Base-by-base conservation (phyloP, 2,329 filamentous ascomycete genomes). In the Penicillium sp. region DNA sequence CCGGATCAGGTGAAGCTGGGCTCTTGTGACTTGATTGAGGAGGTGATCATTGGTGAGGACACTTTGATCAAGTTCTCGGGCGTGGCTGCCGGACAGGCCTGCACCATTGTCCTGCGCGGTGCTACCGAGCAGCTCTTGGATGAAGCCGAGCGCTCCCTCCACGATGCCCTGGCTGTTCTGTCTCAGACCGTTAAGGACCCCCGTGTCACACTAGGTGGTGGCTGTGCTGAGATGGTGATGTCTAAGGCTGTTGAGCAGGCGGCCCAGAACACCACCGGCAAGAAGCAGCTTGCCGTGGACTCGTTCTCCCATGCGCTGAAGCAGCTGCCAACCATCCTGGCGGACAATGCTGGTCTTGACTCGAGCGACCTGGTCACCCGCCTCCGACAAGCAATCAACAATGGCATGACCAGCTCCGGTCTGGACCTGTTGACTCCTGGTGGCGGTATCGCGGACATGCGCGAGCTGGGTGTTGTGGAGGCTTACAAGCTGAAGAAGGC, bases 151-250 rank as follows among this genome's bases (percentile, higher is more conserved):
- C 89, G 95, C 64, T 96, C 92, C 65, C 82, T 99, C 64, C 95
- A 99, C 77, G 95, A 99, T 76, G 95, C 95, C 48, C 83, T 99
- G 57, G 95, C 95, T 14, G 95, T 99, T 13, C 85, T 99, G 42
- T 98, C 93, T 10, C 95, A 99, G 78, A 99, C 95, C 1, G 91
- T 99, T 68, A 91, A 90, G 76, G 93, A 97, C 78, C 95, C 95
- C 52, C 88, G 91, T 74, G 96, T 93, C 43, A 98, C 95, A 0
- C 87, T 99, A 3, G 95, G 95, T 53, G 95, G 95, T 72, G 95
- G 95, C 27, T 98, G 92, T 72, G 93, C 93, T 4, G 95, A 99
- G 85, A 98, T 98, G 93, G 81, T 96, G 67, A 99, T 99, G 95
- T 91, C 93, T 63, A 96, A 97, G 83, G 95, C 95, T 8, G 95